Evolutionary conservation across 2,329 filamentous ascomycete species (phyloP).

Genomic region (Sporothrix variecibatus): DNA sequence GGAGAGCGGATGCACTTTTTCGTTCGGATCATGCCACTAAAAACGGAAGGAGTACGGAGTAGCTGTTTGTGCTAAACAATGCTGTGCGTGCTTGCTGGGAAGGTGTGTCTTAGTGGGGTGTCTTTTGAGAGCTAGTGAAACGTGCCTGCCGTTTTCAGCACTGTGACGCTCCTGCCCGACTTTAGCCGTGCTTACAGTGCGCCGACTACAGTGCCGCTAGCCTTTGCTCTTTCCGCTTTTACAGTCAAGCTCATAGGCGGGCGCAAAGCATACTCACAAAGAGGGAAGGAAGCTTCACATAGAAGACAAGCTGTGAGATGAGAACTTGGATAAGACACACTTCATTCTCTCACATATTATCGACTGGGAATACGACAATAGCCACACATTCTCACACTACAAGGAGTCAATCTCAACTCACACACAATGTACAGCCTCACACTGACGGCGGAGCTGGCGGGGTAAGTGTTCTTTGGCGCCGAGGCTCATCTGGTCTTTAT

Average conservation of each 20-base stretch:
- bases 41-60: neutral
- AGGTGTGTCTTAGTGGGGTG: constrained; percentile 7
- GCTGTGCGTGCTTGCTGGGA: neutral
- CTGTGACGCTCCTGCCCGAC: neutral
- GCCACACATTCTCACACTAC: neutral
- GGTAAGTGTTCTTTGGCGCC: constrained; percentile 50
- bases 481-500: neutral
- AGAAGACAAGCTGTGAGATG: neutral
- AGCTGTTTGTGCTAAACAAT: neutral
- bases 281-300: neutral
- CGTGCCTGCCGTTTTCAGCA: neutral
- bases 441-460: constrained; percentile 68
- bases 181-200: neutral
- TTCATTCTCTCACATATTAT: neutral
- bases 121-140: neutral
- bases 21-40: constrained; percentile 29
- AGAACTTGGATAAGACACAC: neutral
- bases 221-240: neutral
- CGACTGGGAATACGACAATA: neutral
- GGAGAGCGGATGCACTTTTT: constrained; percentile 11
- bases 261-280: neutral
- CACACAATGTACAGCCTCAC: constrained; percentile 63
- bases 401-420: neutral
- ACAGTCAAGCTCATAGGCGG: constrained; percentile 2
- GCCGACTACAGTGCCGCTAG: neutral